These are phyloP conservation scores for Fusarium sororula DNA, from an alignment of 2,329 filamentous ascomycete species.

Conservation along the genomic window DNA sequence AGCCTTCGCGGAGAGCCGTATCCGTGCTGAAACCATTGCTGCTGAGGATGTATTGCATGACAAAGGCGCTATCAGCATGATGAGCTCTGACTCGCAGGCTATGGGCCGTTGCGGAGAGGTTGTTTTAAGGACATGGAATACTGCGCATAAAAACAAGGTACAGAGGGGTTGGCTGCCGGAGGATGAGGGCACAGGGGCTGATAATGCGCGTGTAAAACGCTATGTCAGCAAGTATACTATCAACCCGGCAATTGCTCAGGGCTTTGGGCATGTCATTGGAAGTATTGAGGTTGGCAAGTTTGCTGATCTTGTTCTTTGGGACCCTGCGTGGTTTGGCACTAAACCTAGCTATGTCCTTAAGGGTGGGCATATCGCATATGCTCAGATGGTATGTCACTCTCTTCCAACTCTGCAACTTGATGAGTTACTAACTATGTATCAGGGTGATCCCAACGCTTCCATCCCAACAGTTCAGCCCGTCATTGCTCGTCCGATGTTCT, in stretches of 20 bases:
- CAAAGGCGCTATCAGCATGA: conserved; percentile 95
- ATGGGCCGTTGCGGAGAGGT: conserved; percentile 98
- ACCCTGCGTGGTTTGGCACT: conserved; percentile 83
- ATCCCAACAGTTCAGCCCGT: conserved; percentile 91
- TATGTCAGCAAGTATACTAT: conserved; percentile 97
- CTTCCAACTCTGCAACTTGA: background rate
- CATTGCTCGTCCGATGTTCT: conserved; percentile 87
- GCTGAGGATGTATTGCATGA: conserved; percentile 97
- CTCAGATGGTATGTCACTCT: conserved; percentile 75
- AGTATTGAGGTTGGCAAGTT: conserved; percentile 90
- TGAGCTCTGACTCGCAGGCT: conserved; percentile 93
- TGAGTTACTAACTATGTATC: conserved; percentile 1
- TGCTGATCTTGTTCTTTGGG: conserved; percentile 90
- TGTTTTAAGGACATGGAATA: conserved; percentile 93
- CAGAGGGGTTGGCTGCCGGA: conserved; percentile 81
- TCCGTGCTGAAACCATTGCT: conserved; percentile 94
- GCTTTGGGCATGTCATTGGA: conserved; percentile 87
- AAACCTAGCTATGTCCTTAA: conserved; percentile 87
- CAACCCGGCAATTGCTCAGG: conserved; percentile 91
- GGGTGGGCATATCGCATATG: conserved; percentile 83
- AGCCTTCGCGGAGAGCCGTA: conserved; percentile 92
- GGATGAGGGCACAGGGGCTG: conserved; percentile 80
- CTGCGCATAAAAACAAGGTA: conserved; percentile 94
- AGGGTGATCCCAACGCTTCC: conserved; percentile 83
- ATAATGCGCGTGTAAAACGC: conserved; percentile 91